Evolutionary conservation across 2,329 filamentous ascomycete species (phyloP), one percentile per base, ranked within the genome.

Genomic region (Fusarium solani-melongenae): DNA sequence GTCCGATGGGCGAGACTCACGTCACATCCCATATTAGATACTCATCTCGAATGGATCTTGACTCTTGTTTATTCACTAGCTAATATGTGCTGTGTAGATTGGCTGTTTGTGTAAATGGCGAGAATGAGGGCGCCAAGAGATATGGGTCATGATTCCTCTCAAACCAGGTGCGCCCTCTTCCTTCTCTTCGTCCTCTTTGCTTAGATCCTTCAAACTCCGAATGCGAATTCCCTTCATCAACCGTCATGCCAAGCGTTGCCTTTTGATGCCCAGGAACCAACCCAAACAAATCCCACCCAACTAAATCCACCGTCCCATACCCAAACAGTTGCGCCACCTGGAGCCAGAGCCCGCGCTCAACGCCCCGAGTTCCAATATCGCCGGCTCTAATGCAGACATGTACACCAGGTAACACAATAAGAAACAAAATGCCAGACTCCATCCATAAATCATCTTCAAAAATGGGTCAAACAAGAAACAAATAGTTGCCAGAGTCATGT

Each of bases 231-330:
- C 70, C 63, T 65, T 78, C 76, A 53, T 76, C 38, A 76, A 73
- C 71, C 56, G 59, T 78, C 74, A 73, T 77, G 58, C 67, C 71
- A 62, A 69, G 59, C 72, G 66, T 78, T 72, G 60, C 76, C 75
- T 77, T 75, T 77, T 65, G 46, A 60, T 69, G 33, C 57, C 67
- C 61, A 67, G 53, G 38, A 69, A 72, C 57, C 62, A 69, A 62
- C 33, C 60, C 58, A 31, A 53, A 31, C 57, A 67, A 71, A 34
- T 46, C 62, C 66, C 53, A 60, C 51, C 49, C 49, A 60, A 63
- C 55, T 29, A 46, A 67, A 49, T 57, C 64, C 62, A 38, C 66
- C 73, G n/a, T 60, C 46, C 64, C 49, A 64, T 66, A 14, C 17
- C 46, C 46, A 67, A 73, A 60, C 58, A 69, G 29, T 55, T 74